These are phyloP conservation scores for Fusarium sp. DNA, from an alignment of 2,329 filamentous ascomycete genomes.

Conservation along the genomic window DNA sequence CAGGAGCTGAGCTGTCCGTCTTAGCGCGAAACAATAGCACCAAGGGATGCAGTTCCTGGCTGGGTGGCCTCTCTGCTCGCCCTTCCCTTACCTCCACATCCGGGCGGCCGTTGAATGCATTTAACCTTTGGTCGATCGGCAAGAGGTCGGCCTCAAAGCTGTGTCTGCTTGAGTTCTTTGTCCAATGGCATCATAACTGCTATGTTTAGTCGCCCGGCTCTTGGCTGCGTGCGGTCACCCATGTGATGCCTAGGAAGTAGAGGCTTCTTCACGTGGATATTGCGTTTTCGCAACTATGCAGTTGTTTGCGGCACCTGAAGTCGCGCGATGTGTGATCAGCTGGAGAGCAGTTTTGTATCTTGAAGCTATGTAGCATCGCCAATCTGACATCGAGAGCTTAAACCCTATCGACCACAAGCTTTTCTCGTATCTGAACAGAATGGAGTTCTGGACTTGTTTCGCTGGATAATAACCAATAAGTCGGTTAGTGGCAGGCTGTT, in stretches of 20 bases:
- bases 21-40: conserved; percentile 44
- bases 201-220: not conserved
- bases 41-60: conserved; percentile 8
- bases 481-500: not conserved
- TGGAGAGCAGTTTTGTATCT: not conserved
- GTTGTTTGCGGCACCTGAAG: not conserved
- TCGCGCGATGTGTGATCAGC: not conserved
- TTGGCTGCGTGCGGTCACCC: not conserved
- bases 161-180: not conserved
- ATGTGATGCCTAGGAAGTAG: not conserved
- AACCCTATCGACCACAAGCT: not conserved
- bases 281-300: too few relatives aligned
- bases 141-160: conserved; percentile 1
- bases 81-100: conserved; percentile 1
- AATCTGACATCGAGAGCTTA: not conserved
- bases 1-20: conserved; percentile 17
- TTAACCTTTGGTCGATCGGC: conserved; percentile 5
- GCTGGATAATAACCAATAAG: too few relatives aligned
- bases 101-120: not conserved
- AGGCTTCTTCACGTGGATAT: not conserved
- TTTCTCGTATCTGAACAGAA: not conserved
- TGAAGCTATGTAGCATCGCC: not conserved
- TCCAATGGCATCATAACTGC: conserved; percentile 2
- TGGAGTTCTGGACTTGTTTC: too few relatives aligned
- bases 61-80: not conserved